These are phyloP conservation scores for Senecio squalidus DNA, from an alignment of 140 eudicot genomes.

Conservation along the genomic window DNA sequence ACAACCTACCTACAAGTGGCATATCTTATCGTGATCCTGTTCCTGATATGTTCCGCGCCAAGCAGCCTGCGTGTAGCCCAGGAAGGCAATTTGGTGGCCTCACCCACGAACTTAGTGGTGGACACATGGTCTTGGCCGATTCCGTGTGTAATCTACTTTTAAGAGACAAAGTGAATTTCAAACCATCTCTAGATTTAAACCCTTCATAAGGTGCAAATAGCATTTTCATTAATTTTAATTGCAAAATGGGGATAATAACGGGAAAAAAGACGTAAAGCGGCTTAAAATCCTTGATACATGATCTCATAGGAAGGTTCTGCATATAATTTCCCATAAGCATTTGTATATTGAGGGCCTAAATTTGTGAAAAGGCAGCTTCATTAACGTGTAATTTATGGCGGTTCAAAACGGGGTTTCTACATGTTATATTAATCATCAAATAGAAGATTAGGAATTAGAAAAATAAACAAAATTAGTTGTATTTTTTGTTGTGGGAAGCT, in stretches of 20 bases:
- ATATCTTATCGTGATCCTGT: constrained; percentile 51
- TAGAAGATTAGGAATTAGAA: constrained; percentile 34
- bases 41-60: constrained; percentile 63
- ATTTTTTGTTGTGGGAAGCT: constrained; percentile 17
- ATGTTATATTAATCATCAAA: constrained; percentile 34
- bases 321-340: constrained; percentile 17
- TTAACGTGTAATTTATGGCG: constrained; percentile 20
- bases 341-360: constrained; percentile 43
- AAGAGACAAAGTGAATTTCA: constrained; percentile 48
- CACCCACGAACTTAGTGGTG: constrained; percentile 38
- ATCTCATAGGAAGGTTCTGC: constrained; percentile 18
- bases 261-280: constrained; percentile 18
- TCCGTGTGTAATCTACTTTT: constrained; percentile 53
- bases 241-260: constrained; percentile 22
- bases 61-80: constrained; percentile 22
- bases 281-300: constrained; percentile 18
- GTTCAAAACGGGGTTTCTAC: constrained; percentile 30
- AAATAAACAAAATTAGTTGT: constrained; percentile 39
- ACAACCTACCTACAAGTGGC: no score
- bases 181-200: constrained; percentile 46
- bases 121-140: constrained; percentile 63
- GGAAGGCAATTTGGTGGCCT: constrained; percentile 47
- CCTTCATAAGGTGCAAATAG: constrained; percentile 22
- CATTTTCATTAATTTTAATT: constrained; percentile 12
- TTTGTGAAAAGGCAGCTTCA: constrained; percentile 23